Conservation (phyloP, 345 rosid genomes). For the Rhodomyrtus tomentosa region DNA sequence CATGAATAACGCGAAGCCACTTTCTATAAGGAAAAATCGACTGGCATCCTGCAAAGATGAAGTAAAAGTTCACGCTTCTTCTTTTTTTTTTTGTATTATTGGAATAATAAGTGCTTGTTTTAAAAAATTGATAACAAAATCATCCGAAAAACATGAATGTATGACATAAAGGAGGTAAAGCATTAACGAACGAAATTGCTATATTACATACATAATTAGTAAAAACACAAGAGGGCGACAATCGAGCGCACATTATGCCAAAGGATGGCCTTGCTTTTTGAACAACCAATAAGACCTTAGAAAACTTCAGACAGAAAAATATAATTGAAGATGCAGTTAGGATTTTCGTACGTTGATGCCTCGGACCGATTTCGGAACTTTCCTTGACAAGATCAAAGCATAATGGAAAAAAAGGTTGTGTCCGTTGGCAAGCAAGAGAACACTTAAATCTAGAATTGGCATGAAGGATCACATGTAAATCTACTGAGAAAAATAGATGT, state of each 20-base stretch:
- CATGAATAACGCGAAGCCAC: constrained; percentile 47
- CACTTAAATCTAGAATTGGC: not conserved
- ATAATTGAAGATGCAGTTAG: not conserved
- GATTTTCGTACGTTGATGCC: constrained; percentile 33
- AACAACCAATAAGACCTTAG: not conserved
- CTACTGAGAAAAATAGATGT: not conserved
- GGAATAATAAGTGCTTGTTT: too few species aligned
- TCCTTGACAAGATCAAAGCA: constrained; percentile 25
- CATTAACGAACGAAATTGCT: too few species aligned
- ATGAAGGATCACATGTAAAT: not conserved
- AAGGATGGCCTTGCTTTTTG: not conserved
- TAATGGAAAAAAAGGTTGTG: constrained; percentile 30
- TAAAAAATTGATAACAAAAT: too few species aligned
- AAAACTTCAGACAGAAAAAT: not conserved
- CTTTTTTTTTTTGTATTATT: too few species aligned
- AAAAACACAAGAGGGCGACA: not conserved
- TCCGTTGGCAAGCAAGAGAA: not conserved
- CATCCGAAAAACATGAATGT: too few species aligned
- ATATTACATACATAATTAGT: not conserved
- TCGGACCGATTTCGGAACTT: constrained; percentile 26
- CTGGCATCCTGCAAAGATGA: constrained; percentile 58
- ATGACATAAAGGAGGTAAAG: too few species aligned
- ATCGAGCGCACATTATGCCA: not conserved
- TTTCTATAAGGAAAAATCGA: constrained; percentile 45
- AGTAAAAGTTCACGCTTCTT: too few species aligned